Base-by-base conservation (phyloP, 805 yeast species). In the Maudiozyma pseudohumilis region DNA sequence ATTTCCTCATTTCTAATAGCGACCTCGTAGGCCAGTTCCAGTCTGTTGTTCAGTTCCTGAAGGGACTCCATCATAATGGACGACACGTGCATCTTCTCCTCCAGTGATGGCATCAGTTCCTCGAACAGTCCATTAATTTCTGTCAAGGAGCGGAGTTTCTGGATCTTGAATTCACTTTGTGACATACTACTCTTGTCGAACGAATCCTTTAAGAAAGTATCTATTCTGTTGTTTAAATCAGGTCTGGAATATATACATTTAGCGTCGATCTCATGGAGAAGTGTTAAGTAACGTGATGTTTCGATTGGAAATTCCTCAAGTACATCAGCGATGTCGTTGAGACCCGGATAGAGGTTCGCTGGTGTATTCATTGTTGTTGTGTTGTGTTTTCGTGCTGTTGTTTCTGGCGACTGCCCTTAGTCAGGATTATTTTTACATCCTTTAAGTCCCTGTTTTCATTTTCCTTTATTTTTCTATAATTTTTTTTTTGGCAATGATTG, bases 41-140 rank as follows among this genome's bases (percentile, higher is more conserved):
- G 69, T 36, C 96, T 68, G 36, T 68, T 70, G 39, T 85, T 62
- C 51, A 85, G 82, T 41, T 78, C 75, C 22, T 69, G 63, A 32
- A 87, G 70, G 10, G 79, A 70, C 49, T 88, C 96, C 22, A 84
- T 72, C 17, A 96, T 96, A 28, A 85, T 79, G 1, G 89, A 80
- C 4, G 96, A 89, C 29, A 92, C 96, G 58, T 89, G 96, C 94
- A 92, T 86, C 61, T 92, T 92, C 57, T 92, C 96, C 56, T 89
- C 97, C 39, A 89, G 62, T 43, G 95, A 84, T 1, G 97, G 96
- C 66, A 89, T 76, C 39, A 89, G 68, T 40, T 84, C 95, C 44
- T 68, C 65, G 15, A 75, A 64, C 24, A 66, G 46, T 12, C 48
- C 47, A 23, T 70, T 66, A 22, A 74, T 65, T 10, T 43, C 39